Evolutionary conservation across 2,329 filamentous ascomycete species (phyloP).

Genomic region (Ascochyta fabae): DNA sequence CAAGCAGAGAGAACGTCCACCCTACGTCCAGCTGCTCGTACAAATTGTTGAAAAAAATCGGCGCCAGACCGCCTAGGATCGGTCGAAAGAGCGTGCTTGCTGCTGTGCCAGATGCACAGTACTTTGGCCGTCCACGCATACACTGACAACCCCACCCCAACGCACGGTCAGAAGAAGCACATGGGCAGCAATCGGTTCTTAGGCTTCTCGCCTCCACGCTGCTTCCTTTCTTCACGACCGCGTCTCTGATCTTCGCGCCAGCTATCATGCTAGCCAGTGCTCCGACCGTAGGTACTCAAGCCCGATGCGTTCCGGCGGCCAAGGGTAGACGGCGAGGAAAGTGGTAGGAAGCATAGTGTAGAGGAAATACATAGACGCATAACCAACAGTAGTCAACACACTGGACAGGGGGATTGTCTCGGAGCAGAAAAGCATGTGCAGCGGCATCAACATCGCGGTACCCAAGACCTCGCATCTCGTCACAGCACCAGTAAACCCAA

Average conservation of each 20-base stretch:
- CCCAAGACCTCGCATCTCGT: not conserved
- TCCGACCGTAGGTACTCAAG: conserved; percentile 42
- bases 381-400: conserved; percentile 53
- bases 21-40: not conserved
- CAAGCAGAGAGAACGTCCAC: not conserved
- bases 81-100: not conserved
- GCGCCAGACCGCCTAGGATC: not conserved
- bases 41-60: not conserved
- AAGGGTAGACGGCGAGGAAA: conserved; percentile 30
- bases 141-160: not conserved
- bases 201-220: not conserved
- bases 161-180: not conserved
- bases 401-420: conserved; percentile 59
- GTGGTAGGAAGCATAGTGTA: conserved; percentile 35
- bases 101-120: not conserved
- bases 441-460: not conserved
- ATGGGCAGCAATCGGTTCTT: not conserved
- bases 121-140: not conserved
- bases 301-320: conserved; percentile 22
- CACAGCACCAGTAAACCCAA: not conserved
- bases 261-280: conserved; percentile 42
- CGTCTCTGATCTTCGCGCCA: conserved; percentile 19
- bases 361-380: conserved; percentile 45
- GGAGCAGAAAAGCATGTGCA: conserved; percentile 43
- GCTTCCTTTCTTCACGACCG: not conserved